Conservation (phyloP, 352 stramenopile species). For the Globisporangium alternatum region DNA sequence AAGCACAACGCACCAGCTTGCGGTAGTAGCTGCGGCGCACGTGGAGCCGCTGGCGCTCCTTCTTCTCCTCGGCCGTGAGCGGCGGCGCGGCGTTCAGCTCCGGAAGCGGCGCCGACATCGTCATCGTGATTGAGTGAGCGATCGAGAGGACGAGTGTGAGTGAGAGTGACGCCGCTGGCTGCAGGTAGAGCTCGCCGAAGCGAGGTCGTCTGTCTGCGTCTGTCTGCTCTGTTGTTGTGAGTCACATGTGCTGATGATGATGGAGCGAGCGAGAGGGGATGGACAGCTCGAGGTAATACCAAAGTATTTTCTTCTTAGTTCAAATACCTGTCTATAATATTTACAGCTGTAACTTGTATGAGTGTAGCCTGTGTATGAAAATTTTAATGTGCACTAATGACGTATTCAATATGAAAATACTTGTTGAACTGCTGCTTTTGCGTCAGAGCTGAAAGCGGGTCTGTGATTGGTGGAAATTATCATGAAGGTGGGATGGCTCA, state of each 20-base stretch:
- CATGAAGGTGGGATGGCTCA: too few relatives aligned
- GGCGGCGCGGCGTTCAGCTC: slow-evolving; percentile 3
- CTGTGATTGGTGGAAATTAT: too few relatives aligned
- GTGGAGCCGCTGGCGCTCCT: slow-evolving; percentile 50
- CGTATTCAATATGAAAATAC: too few relatives aligned
- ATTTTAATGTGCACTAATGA: too few relatives aligned
- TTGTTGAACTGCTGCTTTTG: too few relatives aligned
- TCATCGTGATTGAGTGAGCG: background rate
- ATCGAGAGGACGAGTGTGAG: background rate
- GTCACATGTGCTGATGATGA: background rate
- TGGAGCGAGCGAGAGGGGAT: background rate
- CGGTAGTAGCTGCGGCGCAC: slow-evolving; percentile 49
- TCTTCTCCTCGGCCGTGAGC: slow-evolving; percentile 6
- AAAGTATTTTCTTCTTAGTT: too few relatives aligned
- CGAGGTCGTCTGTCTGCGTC: background rate
- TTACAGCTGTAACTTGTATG: background rate
- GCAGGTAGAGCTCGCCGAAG: background rate
- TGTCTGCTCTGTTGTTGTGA: slow-evolving; percentile 2
- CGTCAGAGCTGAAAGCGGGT: too few relatives aligned
- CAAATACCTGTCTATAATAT: background rate
- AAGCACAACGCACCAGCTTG: slow-evolving; percentile 24
- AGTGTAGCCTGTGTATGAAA: background rate
- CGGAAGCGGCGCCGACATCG: slow-evolving; percentile 2
- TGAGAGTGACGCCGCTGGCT: background rate
- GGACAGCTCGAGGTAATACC: background rate